phyloP scores from a whole-genome alignment of 257 asterid genomes.

The Catharanthus roseus region DNA sequence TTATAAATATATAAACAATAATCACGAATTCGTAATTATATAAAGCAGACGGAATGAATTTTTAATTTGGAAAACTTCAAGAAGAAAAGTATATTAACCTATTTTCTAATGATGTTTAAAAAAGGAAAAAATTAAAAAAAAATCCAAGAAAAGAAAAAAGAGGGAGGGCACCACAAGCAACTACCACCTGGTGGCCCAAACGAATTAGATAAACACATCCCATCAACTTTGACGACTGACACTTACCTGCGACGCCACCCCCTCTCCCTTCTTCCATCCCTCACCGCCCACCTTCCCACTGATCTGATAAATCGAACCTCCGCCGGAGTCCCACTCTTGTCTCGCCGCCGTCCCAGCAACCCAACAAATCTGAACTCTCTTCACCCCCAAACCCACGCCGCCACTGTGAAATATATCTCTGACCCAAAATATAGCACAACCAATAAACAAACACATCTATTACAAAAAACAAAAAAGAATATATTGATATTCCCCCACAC shows the following conservation, averaged over 20 bases:
- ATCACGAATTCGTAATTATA: too few species aligned
- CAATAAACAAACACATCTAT: neutral
- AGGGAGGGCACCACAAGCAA: too few species aligned
- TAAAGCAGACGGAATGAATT: too few species aligned
- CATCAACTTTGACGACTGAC: constrained; percentile 1
- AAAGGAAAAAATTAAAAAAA: too few species aligned
- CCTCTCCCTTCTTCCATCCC: neutral
- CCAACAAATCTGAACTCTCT: constrained; percentile 11
- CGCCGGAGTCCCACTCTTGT: constrained; percentile 7
- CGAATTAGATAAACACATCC: neutral
- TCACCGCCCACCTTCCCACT: neutral
- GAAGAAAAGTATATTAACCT: too few species aligned
- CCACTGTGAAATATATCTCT: constrained; percentile 21
- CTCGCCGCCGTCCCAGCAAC: neutral
- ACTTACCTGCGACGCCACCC: neutral
- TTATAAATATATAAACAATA: too few species aligned
- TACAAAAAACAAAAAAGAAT: constrained; percentile 16
- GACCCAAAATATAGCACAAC: neutral
- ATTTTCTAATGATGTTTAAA: too few species aligned
- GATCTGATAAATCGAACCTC: neutral
- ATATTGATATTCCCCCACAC: constrained; percentile 19
- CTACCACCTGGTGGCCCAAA: neutral
- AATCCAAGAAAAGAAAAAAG: too few species aligned
- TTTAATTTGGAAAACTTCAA: too few species aligned
- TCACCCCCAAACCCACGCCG: constrained; percentile 8